phyloP scores from a whole-genome alignment of 1,139 yeast species.

The Candida neerlandica region DNA sequence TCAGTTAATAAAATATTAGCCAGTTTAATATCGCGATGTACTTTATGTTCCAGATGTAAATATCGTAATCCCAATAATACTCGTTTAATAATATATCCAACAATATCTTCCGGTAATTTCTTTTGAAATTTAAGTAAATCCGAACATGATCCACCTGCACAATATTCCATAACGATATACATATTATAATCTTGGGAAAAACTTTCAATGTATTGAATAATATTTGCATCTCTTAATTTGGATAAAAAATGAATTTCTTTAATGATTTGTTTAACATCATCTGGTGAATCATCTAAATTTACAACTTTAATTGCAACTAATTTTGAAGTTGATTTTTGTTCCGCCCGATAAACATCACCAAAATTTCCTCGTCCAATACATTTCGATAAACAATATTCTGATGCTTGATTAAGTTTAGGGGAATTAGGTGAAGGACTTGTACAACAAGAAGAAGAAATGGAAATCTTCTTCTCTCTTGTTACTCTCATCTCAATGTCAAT shows the following conservation, averaged over 20 bases:
- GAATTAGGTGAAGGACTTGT: not conserved
- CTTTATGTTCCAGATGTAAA: constrained; percentile 68
- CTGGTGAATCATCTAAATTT: constrained; percentile 72
- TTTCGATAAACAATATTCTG: constrained; percentile 44
- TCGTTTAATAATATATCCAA: constrained; percentile 59
- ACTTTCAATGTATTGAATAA: constrained; percentile 68
- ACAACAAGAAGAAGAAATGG: no score
- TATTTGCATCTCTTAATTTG: constrained; percentile 60
- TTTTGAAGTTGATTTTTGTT: constrained; percentile 23
- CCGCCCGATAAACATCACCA: constrained; percentile 81
- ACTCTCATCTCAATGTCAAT: not conserved
- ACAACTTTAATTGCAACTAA: constrained; percentile 72
- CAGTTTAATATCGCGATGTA: constrained; percentile 85
- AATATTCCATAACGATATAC: constrained; percentile 92
- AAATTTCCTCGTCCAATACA: constrained; percentile 84
- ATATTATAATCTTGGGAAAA: constrained; percentile 62
- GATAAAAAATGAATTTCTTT: constrained; percentile 79
- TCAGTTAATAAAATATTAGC: constrained; percentile 75
- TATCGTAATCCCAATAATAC: constrained; percentile 69
- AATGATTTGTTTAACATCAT: constrained; percentile 62
- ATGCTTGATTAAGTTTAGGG: not conserved
- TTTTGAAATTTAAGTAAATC: constrained; percentile 62
- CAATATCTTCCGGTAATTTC: constrained; percentile 56
- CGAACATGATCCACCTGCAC: constrained; percentile 90
- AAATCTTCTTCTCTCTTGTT: not conserved